These are phyloP conservation scores for Scenedesmus sp. DNA, from an alignment of 163 green algal species.

Conservation along the genomic window DNA sequence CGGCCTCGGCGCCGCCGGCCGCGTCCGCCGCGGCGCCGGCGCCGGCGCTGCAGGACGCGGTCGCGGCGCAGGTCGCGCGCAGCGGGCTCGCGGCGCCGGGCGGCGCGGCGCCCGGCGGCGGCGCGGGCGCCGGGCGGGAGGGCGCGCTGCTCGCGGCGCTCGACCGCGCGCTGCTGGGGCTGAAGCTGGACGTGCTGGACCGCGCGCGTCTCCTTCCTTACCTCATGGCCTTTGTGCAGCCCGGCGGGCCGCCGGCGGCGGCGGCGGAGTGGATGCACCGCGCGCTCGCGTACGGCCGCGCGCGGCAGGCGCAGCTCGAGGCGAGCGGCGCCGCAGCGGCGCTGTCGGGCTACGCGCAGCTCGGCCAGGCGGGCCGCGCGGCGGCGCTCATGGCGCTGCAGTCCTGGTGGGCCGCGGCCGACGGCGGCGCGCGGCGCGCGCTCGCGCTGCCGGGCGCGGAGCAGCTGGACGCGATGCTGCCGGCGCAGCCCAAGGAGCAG, in stretches of 20 bases:
- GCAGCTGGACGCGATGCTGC: not conserved
- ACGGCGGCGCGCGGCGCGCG: not conserved
- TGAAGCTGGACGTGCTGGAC: conserved; percentile 40
- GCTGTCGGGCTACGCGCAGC: conserved; percentile 3
- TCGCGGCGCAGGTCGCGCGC: conserved; percentile 1
- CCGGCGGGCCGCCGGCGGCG: not conserved
- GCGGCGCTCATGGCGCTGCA: conserved; percentile 28
- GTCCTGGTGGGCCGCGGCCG: conserved; percentile 9
- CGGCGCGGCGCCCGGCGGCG: not conserved
- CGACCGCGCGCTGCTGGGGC: conserved; percentile 16
- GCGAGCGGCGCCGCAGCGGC: not conserved
- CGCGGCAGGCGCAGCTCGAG: conserved; percentile 4
- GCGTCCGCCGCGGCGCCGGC: not conserved
- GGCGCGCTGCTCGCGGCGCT: conserved; percentile 10
- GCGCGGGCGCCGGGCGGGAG: not conserved
- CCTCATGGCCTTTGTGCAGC: conserved; percentile 32
- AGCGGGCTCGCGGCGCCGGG: not conserved
- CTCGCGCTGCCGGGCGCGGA: not conserved
- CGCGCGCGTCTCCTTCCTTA: conserved; percentile 25
- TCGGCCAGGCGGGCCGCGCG: conserved; percentile 13
- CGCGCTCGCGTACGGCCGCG: conserved; percentile 27
- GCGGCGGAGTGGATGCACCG: conserved; percentile 40
- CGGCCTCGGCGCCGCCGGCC: not conserved
- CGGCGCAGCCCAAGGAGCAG: no score
- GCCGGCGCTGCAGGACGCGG: not conserved